A percentile compares a stretch with the other conserved stretches of the same genome.
Conservation (phyloP, 2,329 filamentous ascomycete species). For the Cercospora zeae-maydis region DNA sequence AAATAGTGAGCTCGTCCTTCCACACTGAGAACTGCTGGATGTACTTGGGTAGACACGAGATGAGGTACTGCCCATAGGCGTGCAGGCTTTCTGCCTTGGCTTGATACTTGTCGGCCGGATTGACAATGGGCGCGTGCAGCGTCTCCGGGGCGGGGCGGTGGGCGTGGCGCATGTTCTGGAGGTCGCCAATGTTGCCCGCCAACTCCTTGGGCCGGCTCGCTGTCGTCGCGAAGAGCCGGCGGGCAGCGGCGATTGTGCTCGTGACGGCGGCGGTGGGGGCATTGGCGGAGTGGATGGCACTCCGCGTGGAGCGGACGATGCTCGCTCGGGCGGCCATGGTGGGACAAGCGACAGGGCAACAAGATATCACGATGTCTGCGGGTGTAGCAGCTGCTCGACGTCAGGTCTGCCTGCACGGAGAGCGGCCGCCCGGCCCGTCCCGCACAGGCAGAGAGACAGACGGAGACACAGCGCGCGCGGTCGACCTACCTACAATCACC, state of each 20-base stretch:
- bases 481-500: background rate
- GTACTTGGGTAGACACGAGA: constrained; percentile 96
- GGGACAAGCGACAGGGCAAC: background rate
- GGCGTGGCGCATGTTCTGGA: constrained; percentile 45
- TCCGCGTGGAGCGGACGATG: constrained; percentile 15
- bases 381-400: background rate
- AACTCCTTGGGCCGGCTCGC: constrained; percentile 44
- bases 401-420: background rate
- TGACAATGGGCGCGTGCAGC: constrained; percentile 75
- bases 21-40: constrained; percentile 99
- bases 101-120: constrained; percentile 88
- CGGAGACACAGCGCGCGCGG: background rate
- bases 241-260: constrained; percentile 20
- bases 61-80: constrained; percentile 92
- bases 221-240: constrained; percentile 44
- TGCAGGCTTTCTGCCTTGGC: constrained; percentile 84
- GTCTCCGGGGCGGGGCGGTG: constrained; percentile 46
- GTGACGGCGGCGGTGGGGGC: constrained; percentile 9
- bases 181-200: constrained; percentile 40
- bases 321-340: constrained; percentile 19
- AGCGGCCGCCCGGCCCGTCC: too few species aligned
- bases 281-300: background rate
- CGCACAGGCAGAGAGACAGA: background rate
- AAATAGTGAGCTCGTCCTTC: constrained; percentile 88
- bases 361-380: background rate